Base-by-base conservation (phyloP, 805 yeast genomes). In the Suhomyces sp. region DNA sequence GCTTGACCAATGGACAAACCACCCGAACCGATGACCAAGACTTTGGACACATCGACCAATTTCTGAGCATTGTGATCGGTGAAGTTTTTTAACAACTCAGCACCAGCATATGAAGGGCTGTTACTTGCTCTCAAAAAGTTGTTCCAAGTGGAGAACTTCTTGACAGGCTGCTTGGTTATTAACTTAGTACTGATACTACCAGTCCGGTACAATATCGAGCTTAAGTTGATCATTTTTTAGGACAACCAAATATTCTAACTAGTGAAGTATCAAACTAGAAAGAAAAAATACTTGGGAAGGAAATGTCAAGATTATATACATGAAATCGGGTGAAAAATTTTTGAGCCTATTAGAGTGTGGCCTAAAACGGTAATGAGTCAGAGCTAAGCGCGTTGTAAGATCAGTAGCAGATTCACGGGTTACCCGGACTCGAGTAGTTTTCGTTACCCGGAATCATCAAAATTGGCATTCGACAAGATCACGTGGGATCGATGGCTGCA, bases 1-100 rank as follows among this genome's bases (percentile, higher is more conserved):
- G 98, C 98, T 75, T 93, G 98, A 55, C 98, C 98, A 69, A 93
- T 93, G 50, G 97, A 88, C 52, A 93, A 79, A 50, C 98, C 99
- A 66, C 99, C 99, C 6, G 98, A 93, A 9, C 99, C 99, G 67
- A 93, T 88, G 50, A 93, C 89, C 53, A 93, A 80, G 6, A 94
- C 98, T 64, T 88, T 88, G 57, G 84, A 76, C 29, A 90, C 97
- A 56, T 90, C 96, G 44, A 90, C 97, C 50, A 90, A 75, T 55
- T 82, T 74, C 51, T 82, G 83, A 45, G 84, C 82, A 58, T 84
- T 77, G 56, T 84, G 86, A 60, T 81, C 86, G 23, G 73, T 74
- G 68, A 84, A 83, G 6, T 78, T 74, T 41, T 80, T 76, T 54
- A 86, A 70, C 51, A 85, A 77, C 24, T 83, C 82, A 29, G 84